Base-by-base conservation (phyloP, 306 rosid species). In the Prunus campanulata region DNA sequence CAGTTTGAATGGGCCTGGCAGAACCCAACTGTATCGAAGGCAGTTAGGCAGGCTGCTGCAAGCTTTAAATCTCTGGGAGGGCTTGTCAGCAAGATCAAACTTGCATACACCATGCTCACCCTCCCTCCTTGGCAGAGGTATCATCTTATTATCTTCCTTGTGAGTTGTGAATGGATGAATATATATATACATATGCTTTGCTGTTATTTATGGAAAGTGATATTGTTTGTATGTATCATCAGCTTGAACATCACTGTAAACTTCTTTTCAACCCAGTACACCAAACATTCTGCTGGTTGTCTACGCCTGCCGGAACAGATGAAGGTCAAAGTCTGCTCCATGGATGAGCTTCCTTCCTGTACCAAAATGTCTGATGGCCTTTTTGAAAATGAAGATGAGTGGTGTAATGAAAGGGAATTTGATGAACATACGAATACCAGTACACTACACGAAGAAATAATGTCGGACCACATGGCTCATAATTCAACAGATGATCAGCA, bases 1-100 rank as follows among this genome's bases (percentile, higher is more conserved):
- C 93, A 95, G 98, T 95, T 95, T 84, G 99, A 92, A 87, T 95
- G 99, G 99, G 99, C 99, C 11, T 95, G 98, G 99, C 99, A 95
- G 84, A 97, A 95, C 80, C 99, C 99, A 24, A 88, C 71, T 35
- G 90, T 89, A 82, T 95, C 99, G 9, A 80, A 91, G 87, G 98
- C 97, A 0, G 99, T 95, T 51, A 90, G 98, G 85, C 86, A 87
- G 72, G 93, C 97, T 51, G 98, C 98, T 66, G 89, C 86, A 32
- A 78, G 52, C 75, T 95, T 95, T 75, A 95, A 92, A 85, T 88
- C 98, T 64, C 90, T 90, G 15, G 91, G 98, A 15, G 99, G 99
- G 74, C 32, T 92, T 59, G 89, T 89, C 67, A 92, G 88, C 74
- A 96, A 91, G 85, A 84, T 96, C 70, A 96, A 96, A 82, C 96